Percentiles rank a stretch among this genome's conserved stretches.
Evolutionary conservation across 1,284 basidiomycete species (phyloP).

Genomic region (Ustilago crameri): DNA sequence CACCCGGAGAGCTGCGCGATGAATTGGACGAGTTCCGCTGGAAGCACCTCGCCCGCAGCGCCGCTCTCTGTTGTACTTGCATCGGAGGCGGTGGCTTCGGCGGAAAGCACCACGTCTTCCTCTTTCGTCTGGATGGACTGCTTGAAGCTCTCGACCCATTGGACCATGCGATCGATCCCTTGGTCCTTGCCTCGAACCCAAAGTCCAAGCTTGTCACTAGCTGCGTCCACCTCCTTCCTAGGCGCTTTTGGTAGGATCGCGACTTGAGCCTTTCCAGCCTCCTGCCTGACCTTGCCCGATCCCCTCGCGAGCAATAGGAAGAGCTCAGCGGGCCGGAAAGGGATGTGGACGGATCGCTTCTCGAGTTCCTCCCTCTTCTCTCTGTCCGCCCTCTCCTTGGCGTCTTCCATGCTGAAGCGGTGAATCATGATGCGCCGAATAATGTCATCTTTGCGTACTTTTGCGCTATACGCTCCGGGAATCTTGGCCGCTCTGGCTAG

Average conservation of each 20-base stretch:
- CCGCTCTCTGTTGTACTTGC: background rate
- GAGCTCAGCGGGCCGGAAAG: slow-evolving; percentile 37
- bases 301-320: slow-evolving; percentile 36
- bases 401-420: slow-evolving; percentile 45
- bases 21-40: slow-evolving; percentile 28
- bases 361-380: slow-evolving; percentile 28
- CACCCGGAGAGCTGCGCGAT: slow-evolving; percentile 37
- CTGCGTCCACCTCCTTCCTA: slow-evolving; percentile 3
- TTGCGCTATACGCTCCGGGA: slow-evolving; percentile 26
- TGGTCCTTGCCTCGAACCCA: slow-evolving; percentile 39
- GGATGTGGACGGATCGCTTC: slow-evolving; percentile 21
- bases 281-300: slow-evolving; percentile 22
- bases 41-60: slow-evolving; percentile 9
- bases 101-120: slow-evolving; percentile 27
- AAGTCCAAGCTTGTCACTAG: slow-evolving; percentile 24
- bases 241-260: slow-evolving; percentile 25
- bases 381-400: slow-evolving; percentile 24
- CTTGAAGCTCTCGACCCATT: slow-evolving; percentile 41
- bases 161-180: slow-evolving; percentile 31
- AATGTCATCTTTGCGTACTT: slow-evolving; percentile 30
- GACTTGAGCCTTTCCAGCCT: slow-evolving; percentile 29
- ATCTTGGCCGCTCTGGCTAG: slow-evolving; percentile 30
- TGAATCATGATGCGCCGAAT: slow-evolving; percentile 44
- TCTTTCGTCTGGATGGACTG: slow-evolving; percentile 19
- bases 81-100: background rate